These are phyloP conservation scores for Bocquillonia castaneifolia DNA, from an alignment of 441 rosid genomes.

Conservation along the genomic window DNA sequence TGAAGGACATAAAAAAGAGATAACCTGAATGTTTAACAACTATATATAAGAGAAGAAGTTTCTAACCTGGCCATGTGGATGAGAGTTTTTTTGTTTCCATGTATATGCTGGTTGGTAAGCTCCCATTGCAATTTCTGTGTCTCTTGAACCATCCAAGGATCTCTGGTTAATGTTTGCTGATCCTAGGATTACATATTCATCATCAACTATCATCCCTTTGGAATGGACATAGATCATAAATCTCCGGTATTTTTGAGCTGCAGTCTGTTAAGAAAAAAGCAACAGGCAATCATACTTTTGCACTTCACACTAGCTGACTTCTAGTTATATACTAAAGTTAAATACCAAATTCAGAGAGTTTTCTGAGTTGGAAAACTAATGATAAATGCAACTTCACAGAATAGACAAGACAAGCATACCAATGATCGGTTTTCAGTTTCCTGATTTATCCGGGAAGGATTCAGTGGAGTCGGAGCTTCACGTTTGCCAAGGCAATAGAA, in stretches of 20 bases:
- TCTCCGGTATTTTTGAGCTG: slow-evolving; percentile 38
- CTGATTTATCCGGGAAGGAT: slow-evolving; percentile 19
- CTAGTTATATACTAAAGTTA: neutral
- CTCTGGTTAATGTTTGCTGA: slow-evolving; percentile 75
- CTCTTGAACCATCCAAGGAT: slow-evolving; percentile 70
- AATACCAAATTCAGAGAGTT: neutral
- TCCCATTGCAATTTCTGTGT: slow-evolving; percentile 71
- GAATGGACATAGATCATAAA: slow-evolving; percentile 77
- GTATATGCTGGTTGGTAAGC: slow-evolving; percentile 55
- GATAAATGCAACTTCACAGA: neutral
- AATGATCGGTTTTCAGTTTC: slow-evolving; percentile 36
- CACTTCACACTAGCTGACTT: neutral
- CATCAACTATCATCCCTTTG: slow-evolving; percentile 71
- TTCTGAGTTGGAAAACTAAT: neutral
- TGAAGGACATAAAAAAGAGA: neutral
- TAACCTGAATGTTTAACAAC: neutral
- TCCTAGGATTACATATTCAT: slow-evolving; percentile 60
- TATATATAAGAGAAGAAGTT: slow-evolving; percentile 6
- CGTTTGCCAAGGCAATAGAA: slow-evolving; percentile 84
- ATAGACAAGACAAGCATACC: slow-evolving; percentile 30
- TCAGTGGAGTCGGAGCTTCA: slow-evolving; percentile 31
- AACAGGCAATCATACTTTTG: neutral
- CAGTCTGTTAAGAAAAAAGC: slow-evolving; percentile 30
- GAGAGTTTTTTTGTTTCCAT: slow-evolving; percentile 49
- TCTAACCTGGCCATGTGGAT: slow-evolving; percentile 53